Base-by-base conservation (phyloP, 1,284 basidiomycete species). In the Lignosus rhinocerotis region DNA sequence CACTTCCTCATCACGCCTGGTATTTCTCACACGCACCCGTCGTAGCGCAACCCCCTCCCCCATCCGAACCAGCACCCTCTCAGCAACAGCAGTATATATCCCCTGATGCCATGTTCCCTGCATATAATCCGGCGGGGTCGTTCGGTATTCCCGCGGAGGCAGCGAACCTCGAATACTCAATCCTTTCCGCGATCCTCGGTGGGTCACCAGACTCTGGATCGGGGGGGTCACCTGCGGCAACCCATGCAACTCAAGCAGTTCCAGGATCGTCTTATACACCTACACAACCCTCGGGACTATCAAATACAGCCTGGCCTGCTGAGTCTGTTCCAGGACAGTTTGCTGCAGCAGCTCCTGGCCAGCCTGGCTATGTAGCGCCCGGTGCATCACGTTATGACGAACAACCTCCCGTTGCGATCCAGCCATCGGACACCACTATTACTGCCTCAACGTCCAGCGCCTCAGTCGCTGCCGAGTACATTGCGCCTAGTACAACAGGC, bases 111-210 rank as follows among this genome's bases (percentile, higher is more conserved):
- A 80, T 93, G 65, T 85, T 87, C 69, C 72, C 85, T 19, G 68
- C 59, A 6, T 68, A 67, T 47, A 53, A 56, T 17, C 44, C 60
- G 12, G 34, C 61, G 8, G 41, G 54, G 7, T 42, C 85, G 30
- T 86, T 87, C 70, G 86, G 84, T 30, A 82, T 88, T 69, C 84
- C 90, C 69, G 81, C 92, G 43, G 92, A 94, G 72, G 90, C 90
- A 16, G 92, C 92, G 14, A 94, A 94, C 71, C 80, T 95, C 59
- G 94, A 96, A 71, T 96, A 96, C 74, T 93, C 92, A 48, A 94
- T 96, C 61, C 82, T 96, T 7, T 92, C 91, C 36, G 88, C 90
- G n/a, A 96, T 96, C 73, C 80, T 96, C 47, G 91, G 90, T 36
- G 91, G 88, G 65, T 88, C 86, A 8, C 80, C 84, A 48, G 86